Percentiles rank a stretch among this genome's conserved stretches.
Conservation (phyloP, 2,329 filamentous ascomycete species). For the Fusarium clavum region DNA sequence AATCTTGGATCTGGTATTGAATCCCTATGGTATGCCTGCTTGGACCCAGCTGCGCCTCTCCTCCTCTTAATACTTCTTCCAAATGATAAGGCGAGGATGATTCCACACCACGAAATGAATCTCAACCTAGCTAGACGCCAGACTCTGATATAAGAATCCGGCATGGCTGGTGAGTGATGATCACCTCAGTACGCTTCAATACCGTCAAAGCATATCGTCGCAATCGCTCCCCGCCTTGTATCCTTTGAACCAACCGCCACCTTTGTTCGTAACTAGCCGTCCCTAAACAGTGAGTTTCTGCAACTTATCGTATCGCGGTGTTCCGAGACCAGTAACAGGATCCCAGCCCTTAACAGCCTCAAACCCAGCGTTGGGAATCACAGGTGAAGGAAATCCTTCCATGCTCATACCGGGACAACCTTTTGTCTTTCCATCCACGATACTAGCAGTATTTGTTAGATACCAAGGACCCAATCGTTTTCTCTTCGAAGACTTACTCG, state of each 20-base stretch:
- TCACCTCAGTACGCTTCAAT: background rate
- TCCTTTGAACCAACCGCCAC: background rate
- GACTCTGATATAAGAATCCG: background rate
- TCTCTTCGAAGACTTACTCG: slow-evolving; percentile 47
- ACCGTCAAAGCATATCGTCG: background rate
- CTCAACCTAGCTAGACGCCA: background rate
- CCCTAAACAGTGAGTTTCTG: slow-evolving; percentile 29
- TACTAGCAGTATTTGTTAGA: slow-evolving; percentile 43
- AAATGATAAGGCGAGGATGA: background rate
- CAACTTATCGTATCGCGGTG: slow-evolving; percentile 57
- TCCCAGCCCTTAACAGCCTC: slow-evolving; percentile 52
- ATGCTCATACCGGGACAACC: slow-evolving; percentile 50
- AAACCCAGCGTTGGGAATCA: slow-evolving; percentile 47
- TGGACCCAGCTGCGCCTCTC: background rate
- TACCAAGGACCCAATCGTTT: background rate
- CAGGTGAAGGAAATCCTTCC: slow-evolving; percentile 43
- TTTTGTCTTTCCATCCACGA: slow-evolving; percentile 49
- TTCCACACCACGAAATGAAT: background rate
- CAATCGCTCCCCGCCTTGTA: background rate
- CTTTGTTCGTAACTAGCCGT: background rate
- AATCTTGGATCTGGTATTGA: background rate
- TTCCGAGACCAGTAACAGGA: slow-evolving; percentile 57
- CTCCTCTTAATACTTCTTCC: no score
- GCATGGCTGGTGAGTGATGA: background rate
- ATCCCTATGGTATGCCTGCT: background rate